These are phyloP conservation scores for Xylaria palmicola DNA, from an alignment of 495 filamentous ascomycete genomes.

Conservation along the genomic window DNA sequence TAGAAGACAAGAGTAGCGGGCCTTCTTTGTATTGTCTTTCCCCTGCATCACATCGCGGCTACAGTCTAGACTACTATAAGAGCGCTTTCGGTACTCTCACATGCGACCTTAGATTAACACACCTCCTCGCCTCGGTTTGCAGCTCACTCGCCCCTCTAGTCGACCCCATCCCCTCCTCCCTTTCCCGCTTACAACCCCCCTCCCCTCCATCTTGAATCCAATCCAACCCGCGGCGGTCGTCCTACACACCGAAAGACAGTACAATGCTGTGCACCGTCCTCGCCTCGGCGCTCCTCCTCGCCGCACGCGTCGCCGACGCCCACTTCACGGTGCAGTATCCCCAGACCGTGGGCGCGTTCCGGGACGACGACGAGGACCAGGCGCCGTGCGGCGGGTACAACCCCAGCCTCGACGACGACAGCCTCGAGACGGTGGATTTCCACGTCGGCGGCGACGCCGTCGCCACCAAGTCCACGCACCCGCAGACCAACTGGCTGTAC, in stretches of 20 bases:
- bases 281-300: constrained; percentile 29
- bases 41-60: not conserved
- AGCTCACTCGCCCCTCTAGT: not conserved
- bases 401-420: constrained; percentile 35
- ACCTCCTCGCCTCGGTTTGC: not conserved
- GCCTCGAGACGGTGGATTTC: constrained; percentile 45
- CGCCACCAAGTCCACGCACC: constrained; percentile 39
- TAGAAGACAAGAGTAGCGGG: not conserved
- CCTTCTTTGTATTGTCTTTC: not conserved
- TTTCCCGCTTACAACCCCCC: not conserved
- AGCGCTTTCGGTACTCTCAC: not conserved
- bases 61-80: no score
- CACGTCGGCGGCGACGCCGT: constrained; percentile 51
- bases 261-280: constrained; percentile 17
- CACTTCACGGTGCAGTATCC: constrained; percentile 51
- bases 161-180: not conserved
- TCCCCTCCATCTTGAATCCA: not conserved
- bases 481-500: constrained; percentile 48
- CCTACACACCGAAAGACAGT: not conserved
- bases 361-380: constrained; percentile 40
- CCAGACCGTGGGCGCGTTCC: constrained; percentile 41
- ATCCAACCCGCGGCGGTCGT: not conserved
- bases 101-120: not conserved
- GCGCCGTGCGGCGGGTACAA: constrained; percentile 50
- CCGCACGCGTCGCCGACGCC: constrained; percentile 32